Evolutionary conservation across 208 protist species (phyloP), one percentile per base, ranked within the genome.

Genomic region (Acanthamoeba sp.): DNA sequence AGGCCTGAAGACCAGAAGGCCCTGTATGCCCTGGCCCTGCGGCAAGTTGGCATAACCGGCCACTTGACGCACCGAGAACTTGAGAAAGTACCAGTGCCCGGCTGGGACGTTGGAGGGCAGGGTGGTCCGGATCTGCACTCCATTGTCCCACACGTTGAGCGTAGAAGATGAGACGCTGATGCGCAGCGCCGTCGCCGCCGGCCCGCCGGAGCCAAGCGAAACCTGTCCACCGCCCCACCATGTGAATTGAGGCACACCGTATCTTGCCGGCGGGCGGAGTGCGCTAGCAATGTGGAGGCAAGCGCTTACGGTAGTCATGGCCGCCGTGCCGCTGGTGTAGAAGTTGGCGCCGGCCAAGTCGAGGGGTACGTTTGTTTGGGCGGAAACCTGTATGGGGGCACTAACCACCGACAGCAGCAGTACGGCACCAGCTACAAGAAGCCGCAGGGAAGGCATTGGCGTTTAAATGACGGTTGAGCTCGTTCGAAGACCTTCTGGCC

Each of bases 41-140:
- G 71, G 20, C 16, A 82, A 82, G 71, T 82, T 82, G 71, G 71
- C 1, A 34, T 82, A 38, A 18, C 71, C 71, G 12, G 71, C 71
- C 38, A 82, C 71, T 38, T 82, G 71, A 20, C 71, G 71, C 36
- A 82, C 71, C 7, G 71, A 82, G 71, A 82, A 82, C 71, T 82
- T 82, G 71, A 82, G 14, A 34, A 82, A 24, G 71, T 38, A 45
- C 71, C 71, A 82, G 71, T 82, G 38, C 16, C 71, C 71, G 14
- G 14, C 24, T 0, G 62, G 62, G n/a, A 69, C 62, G 62, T 34
- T 34, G 29, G 62, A 20, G 62, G 62, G 24, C 29, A 36, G 3
- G 12, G 62, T 69, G 29, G n/a, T 69, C 24, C 29, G 7, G 29
- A 69, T 69, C 29, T 36, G 29, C 10, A 69, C 29, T 27, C 62